A percentile compares a stretch with the other conserved stretches of the same genome.
Evolutionary conservation across 2,329 filamentous ascomycete genomes (phyloP).

Genomic region (Clonostachys byssicola): DNA sequence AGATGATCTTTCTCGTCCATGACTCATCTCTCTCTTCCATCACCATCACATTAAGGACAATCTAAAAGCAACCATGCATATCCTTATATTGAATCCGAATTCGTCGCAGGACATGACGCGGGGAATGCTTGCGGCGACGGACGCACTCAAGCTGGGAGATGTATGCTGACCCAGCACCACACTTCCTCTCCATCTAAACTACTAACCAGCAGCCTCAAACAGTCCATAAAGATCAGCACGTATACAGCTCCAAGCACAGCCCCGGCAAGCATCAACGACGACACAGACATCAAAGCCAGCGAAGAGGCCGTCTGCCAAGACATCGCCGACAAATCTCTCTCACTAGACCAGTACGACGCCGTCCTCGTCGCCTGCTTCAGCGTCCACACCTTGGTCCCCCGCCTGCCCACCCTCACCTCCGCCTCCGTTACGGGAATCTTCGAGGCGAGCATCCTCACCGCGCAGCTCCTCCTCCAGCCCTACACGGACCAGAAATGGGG

Average conservation of each 20-base stretch:
- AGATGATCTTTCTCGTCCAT: no score
- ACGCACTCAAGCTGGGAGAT: conserved; percentile 28
- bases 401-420: conserved; percentile 11
- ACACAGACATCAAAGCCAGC: conserved; percentile 61
- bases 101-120: conserved; percentile 70
- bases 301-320: conserved; percentile 56
- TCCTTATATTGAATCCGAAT: conserved; percentile 78
- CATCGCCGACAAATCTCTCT: conserved; percentile 32
- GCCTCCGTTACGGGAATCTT: conserved; percentile 64
- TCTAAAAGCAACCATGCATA: conserved; percentile 14
- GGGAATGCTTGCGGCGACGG: conserved; percentile 49
- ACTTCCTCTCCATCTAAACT: neutral
- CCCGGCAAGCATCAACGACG: conserved; percentile 75
- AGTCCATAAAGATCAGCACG: conserved; percentile 48
- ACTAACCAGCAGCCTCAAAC: neutral
- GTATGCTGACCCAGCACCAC: conserved; percentile 15
- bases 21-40: no score
- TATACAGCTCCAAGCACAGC: conserved; percentile 63
- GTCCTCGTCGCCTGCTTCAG: conserved; percentile 88
- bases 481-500: conserved; percentile 57
- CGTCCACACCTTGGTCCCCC: conserved; percentile 69
- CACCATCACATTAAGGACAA: neutral
- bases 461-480: conserved; percentile 35
- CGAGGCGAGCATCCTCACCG: conserved; percentile 70
- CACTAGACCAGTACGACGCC: conserved; percentile 56